phyloP scores from a whole-genome alignment of 306 rosid genomes.

The Pterocarpus macrocarpus region DNA sequence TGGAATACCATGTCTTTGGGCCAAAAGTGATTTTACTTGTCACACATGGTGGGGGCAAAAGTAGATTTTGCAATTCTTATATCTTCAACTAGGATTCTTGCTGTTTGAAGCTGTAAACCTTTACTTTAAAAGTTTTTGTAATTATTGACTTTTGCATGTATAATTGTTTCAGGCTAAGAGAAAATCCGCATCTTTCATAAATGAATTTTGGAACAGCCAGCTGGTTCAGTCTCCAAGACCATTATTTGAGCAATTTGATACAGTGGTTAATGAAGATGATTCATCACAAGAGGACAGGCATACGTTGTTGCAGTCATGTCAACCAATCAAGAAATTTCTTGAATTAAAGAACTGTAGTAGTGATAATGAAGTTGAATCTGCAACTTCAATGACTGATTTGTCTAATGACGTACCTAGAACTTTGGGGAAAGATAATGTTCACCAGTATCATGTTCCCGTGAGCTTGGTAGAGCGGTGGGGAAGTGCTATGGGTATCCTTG shows the following conservation, averaged over 20 bases:
- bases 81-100: constrained; percentile 38
- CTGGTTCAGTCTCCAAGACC: constrained; percentile 66
- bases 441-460: constrained; percentile 72
- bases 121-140: constrained; percentile 12
- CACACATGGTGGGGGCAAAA: too few relatives aligned
- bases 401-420: constrained; percentile 39
- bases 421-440: constrained; percentile 49
- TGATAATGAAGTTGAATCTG: constrained; percentile 44
- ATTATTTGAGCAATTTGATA: constrained; percentile 58
- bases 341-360: constrained; percentile 58
- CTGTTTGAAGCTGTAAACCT: constrained; percentile 7
- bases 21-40: too few relatives aligned
- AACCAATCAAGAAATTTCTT: constrained; percentile 76
- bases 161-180: constrained; percentile 76
- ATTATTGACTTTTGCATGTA: not conserved
- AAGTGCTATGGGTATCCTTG: constrained; percentile 99
- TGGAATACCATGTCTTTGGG: too few relatives aligned
- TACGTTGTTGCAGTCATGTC: constrained; percentile 69
- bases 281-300: constrained; percentile 58
- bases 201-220: constrained; percentile 54
- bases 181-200: constrained; percentile 69
- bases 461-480: constrained; percentile 97
- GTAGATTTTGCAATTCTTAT: not conserved
- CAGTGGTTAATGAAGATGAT: constrained; percentile 52
- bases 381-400: constrained; percentile 44